These are phyloP conservation scores for Cairneyella variabilis DNA, from an alignment of 495 filamentous ascomycete species.

Conservation along the genomic window DNA sequence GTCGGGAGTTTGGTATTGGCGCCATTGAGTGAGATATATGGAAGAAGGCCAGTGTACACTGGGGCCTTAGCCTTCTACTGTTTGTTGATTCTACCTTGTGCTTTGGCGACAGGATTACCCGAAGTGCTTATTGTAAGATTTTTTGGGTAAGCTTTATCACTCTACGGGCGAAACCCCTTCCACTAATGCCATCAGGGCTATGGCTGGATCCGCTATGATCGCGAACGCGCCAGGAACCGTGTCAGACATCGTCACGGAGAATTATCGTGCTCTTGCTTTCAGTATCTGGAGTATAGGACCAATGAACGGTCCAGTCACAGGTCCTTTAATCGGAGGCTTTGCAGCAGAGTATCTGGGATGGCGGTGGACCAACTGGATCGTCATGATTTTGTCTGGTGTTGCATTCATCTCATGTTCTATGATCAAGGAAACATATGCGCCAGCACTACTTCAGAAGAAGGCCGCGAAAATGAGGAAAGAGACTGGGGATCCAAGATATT, in stretches of 20 bases:
- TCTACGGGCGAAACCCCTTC: not conserved
- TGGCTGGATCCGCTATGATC: slow-evolving; percentile 76
- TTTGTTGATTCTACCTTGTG: slow-evolving; percentile 68
- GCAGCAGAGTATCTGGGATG: slow-evolving; percentile 60
- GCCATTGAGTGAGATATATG: slow-evolving; percentile 74
- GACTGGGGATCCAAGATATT: slow-evolving; percentile 70
- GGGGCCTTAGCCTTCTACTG: slow-evolving; percentile 57
- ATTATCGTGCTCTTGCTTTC: slow-evolving; percentile 68
- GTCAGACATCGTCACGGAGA: slow-evolving; percentile 68
- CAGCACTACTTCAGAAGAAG: slow-evolving; percentile 64
- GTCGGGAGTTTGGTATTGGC: slow-evolving; percentile 70
- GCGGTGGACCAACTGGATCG: slow-evolving; percentile 86
- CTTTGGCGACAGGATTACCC: slow-evolving; percentile 58
- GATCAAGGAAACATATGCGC: slow-evolving; percentile 75
- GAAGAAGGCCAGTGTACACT: slow-evolving; percentile 70
- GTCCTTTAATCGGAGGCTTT: slow-evolving; percentile 25
- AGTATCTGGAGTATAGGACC: slow-evolving; percentile 75
- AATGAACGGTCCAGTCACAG: slow-evolving; percentile 66
- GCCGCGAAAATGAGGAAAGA: slow-evolving; percentile 67
- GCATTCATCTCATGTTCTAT: slow-evolving; percentile 48
- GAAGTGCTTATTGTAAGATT: slow-evolving; percentile 68
- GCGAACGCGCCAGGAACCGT: slow-evolving; percentile 80
- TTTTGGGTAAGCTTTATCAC: slow-evolving; percentile 49
- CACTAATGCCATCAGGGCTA: slow-evolving; percentile 41
- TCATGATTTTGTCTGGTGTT: slow-evolving; percentile 62